These are phyloP conservation scores for Yarrowia sp. DNA, from an alignment of 805 yeast species.

Conservation along the genomic window DNA sequence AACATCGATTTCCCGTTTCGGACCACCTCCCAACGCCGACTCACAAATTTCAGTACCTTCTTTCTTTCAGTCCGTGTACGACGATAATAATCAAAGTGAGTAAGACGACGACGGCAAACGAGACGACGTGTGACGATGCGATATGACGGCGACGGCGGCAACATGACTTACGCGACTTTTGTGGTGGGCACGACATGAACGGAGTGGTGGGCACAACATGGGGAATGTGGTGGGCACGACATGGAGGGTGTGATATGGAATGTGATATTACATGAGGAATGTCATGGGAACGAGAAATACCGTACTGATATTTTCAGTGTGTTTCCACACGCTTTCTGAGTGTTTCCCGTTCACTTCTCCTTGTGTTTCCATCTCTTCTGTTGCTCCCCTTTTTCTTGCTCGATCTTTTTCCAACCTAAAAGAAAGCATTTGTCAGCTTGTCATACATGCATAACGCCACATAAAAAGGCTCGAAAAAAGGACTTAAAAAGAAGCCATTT, in stretches of 20 bases:
- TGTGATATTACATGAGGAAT: neutral
- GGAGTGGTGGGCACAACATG: neutral
- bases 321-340: neutral
- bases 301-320: neutral
- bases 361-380: neutral
- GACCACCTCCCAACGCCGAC: constrained; percentile 36
- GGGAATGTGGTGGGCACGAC: neutral
- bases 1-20: constrained; percentile 17
- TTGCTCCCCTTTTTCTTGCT: neutral
- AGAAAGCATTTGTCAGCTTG: constrained; percentile 25
- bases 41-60: constrained; percentile 39
- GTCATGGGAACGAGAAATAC: no score
- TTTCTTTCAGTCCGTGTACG: constrained; percentile 38
- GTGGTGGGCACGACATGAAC: neutral
- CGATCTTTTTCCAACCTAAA: neutral
- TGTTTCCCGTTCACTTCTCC: no score
- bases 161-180: no score
- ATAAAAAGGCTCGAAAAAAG: neutral
- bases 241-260: neutral
- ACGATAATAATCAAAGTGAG: constrained; percentile 36
- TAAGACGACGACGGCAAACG: neutral
- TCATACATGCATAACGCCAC: constrained; percentile 29
- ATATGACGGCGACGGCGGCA: neutral
- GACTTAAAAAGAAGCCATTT: no score
- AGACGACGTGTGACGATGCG: neutral